Base-by-base conservation (phyloP, 1,284 basidiomycete species). In the Phellinidium pouzarii region DNA sequence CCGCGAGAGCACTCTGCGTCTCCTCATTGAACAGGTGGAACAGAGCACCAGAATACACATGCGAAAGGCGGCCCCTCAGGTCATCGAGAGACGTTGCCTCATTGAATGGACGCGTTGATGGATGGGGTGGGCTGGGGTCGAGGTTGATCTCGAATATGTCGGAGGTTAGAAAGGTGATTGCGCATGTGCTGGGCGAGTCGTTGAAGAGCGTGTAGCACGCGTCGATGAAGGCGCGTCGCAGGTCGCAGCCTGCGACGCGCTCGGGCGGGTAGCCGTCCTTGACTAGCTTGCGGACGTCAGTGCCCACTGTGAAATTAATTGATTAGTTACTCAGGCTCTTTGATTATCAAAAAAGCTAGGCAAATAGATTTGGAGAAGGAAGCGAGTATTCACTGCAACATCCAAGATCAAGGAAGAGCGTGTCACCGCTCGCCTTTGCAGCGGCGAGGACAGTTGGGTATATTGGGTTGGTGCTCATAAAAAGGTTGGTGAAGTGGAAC, bases 231-330 rank as follows among this genome's bases (percentile, higher is more conserved):
- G 65, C 63, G 4, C 52, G 59, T 25, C 66, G 62, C n/a, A 71
- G 51, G 50, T 71, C 68, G 54, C 64, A 65, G 0, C 64, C 68
- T 20, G 67, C 49, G 36, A 68, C 56, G 37, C 60, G 59, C 3
- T 54, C 46, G 2, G 62, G 59, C 9, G 64, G 65, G 48, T 68
- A 70, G 11, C 68, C 68, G 37, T 68, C 66, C 4, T 48, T 48
- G 19, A 64, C 64, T 27, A 68, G 59, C 50, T 67, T 66, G 23
- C 67, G 62, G 3, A 69, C 61, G 50, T 70, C 68, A 0, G 67
- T 69, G 1, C 67, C 68, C 67, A 69, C 67, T 68, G 51, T 20
- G 7, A 25, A 50, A 6, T 22, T 1, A 14, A 34, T n/a, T 8
- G 4, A 23, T 23, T 19, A 11, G 19, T 31, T n/a, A 54, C 17